A percentile compares a stretch with the other conserved stretches of the same genome.
phyloP scores from a whole-genome alignment of 1,284 basidiomycete species.

The Stygiomarasmius scandens region DNA sequence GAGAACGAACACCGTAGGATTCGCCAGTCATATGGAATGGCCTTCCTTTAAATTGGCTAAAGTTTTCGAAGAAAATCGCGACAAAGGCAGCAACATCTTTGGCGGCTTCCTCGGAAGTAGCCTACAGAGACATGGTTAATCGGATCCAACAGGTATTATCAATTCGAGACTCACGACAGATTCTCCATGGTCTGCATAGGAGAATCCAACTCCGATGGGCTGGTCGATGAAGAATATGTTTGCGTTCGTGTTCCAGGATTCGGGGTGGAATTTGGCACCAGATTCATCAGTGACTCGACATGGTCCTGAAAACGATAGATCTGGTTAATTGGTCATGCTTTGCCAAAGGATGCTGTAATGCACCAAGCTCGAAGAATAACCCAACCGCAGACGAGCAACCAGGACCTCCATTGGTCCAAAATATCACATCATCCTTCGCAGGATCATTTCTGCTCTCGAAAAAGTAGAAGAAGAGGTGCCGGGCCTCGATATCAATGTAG shows the following conservation, averaged over 20 bases:
- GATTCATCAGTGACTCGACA: conserved; percentile 49
- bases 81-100: conserved; percentile 71
- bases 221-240: conserved; percentile 76
- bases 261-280: conserved; percentile 52
- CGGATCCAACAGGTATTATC: neutral
- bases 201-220: conserved; percentile 69
- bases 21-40: conserved; percentile 76
- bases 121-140: conserved; percentile 34
- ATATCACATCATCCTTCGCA: conserved; percentile 18
- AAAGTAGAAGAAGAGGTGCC: conserved; percentile 85
- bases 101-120: conserved; percentile 68
- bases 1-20: conserved; percentile 57
- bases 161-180: conserved; percentile 46
- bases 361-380: conserved; percentile 68
- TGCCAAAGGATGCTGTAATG: neutral
- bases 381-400: conserved; percentile 60
- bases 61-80: conserved; percentile 74
- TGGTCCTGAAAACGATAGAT: conserved; percentile 39
- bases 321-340: neutral
- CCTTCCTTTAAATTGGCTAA: conserved; percentile 66
- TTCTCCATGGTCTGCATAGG: conserved; percentile 73
- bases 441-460: conserved; percentile 70
- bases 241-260: conserved; percentile 71
- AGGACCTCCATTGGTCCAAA: conserved; percentile 32
- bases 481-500: conserved; percentile 71